Conservation (phyloP, 495 filamentous ascomycete species). For the Corynascus novoguineensis region DNA sequence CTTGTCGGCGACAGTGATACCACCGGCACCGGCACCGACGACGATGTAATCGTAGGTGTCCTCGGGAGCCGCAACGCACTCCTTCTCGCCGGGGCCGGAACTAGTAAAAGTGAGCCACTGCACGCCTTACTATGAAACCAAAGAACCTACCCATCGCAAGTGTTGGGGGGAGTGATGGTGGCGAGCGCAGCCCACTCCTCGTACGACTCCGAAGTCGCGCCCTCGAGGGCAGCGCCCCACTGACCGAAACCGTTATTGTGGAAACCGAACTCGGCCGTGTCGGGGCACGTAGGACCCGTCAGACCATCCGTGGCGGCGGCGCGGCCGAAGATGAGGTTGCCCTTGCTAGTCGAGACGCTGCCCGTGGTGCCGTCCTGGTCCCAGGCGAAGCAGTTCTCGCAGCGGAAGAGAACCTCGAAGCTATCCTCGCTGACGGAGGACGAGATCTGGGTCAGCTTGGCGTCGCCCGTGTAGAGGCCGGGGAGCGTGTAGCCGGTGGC, state of each 20-base stretch:
- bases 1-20: slow-evolving; percentile 59
- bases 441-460: slow-evolving; percentile 53
- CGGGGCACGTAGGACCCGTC: slow-evolving; percentile 26
- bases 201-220: slow-evolving; percentile 43
- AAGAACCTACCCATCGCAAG: slow-evolving; percentile 35
- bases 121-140: background rate
- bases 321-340: slow-evolving; percentile 25
- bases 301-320: slow-evolving; percentile 25
- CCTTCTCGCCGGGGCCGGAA: background rate
- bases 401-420: slow-evolving; percentile 58
- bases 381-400: slow-evolving; percentile 58
- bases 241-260: slow-evolving; percentile 38
- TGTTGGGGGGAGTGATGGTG: slow-evolving; percentile 30
- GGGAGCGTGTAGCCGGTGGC: slow-evolving; percentile 54
- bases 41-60: slow-evolving; percentile 62
- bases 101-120: too few relatives aligned
- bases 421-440: slow-evolving; percentile 46
- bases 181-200: slow-evolving; percentile 45
- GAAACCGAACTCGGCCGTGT: slow-evolving; percentile 32
- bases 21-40: slow-evolving; percentile 58
- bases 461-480: slow-evolving; percentile 52
- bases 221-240: slow-evolving; percentile 38
- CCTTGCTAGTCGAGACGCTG: slow-evolving; percentile 23
- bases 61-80: slow-evolving; percentile 39
- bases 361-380: slow-evolving; percentile 24